Conservation (phyloP, 495 filamentous ascomycete genomes). For the Penicillium coprophilum region DNA sequence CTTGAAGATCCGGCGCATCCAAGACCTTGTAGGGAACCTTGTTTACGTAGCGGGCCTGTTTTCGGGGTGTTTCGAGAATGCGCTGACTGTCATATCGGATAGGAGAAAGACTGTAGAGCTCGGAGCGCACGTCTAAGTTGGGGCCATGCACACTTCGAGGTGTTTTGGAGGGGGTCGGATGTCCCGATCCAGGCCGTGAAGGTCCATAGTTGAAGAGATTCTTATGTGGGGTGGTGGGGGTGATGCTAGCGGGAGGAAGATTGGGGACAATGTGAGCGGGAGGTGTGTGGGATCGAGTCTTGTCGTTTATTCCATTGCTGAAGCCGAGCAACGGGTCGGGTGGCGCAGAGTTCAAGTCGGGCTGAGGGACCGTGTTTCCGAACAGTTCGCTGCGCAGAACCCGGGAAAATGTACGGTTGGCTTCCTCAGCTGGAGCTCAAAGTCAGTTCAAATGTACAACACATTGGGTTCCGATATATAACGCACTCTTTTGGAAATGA, state of each 20-base stretch:
- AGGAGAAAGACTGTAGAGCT: constrained; percentile 90
- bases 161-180: constrained; percentile 83
- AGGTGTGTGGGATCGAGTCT: constrained; percentile 76
- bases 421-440: constrained; percentile 75
- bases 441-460: constrained; percentile 28
- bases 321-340: constrained; percentile 62
- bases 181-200: constrained; percentile 67
- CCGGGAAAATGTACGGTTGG: constrained; percentile 87
- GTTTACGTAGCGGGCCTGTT: constrained; percentile 82
- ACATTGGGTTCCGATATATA: neutral
- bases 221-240: constrained; percentile 93
- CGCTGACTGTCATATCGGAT: constrained; percentile 87
- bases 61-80: constrained; percentile 84
- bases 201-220: constrained; percentile 94
- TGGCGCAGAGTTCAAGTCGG: constrained; percentile 63
- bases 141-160: constrained; percentile 81
- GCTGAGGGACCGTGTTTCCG: constrained; percentile 82
- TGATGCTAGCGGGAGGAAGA: constrained; percentile 67
- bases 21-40: constrained; percentile 98
- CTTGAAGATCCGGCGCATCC: constrained; percentile 91
- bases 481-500: constrained; percentile 88
- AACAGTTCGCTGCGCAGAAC: constrained; percentile 88
- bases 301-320: constrained; percentile 60
- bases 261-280: constrained; percentile 63
- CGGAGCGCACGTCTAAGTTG: constrained; percentile 82